phyloP scores from a whole-genome alignment of 2,329 filamentous ascomycete genomes.

The Arthrocladium fulminans region DNA sequence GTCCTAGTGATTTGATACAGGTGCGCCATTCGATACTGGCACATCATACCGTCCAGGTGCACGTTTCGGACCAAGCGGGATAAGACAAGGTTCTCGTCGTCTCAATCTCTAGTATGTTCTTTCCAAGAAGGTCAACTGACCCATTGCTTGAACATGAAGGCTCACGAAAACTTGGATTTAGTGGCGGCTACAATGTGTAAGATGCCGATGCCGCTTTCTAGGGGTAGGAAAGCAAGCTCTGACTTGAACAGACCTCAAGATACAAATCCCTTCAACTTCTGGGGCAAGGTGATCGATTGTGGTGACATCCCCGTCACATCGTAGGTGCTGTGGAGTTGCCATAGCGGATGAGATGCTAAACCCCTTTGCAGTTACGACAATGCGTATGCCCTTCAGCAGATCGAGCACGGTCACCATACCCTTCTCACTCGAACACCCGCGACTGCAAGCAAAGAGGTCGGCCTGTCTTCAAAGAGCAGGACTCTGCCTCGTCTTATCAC shows the following conservation, averaged over 20 bases:
- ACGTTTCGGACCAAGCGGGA: slow-evolving; percentile 74
- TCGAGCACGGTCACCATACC: slow-evolving; percentile 73
- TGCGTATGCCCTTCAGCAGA: slow-evolving; percentile 69
- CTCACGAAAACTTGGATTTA: slow-evolving; percentile 46
- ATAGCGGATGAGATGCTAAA: slow-evolving; percentile 2
- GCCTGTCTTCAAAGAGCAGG: slow-evolving; percentile 62
- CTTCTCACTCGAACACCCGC: slow-evolving; percentile 62
- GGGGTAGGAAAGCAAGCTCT: neutral
- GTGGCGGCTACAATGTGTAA: slow-evolving; percentile 73
- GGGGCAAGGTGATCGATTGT: slow-evolving; percentile 72
- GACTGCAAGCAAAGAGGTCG: slow-evolving; percentile 58
- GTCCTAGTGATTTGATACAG: slow-evolving; percentile 31
- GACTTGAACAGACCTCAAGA: slow-evolving; percentile 46
- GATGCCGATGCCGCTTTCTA: neutral
- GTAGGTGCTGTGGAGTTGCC: slow-evolving; percentile 40
- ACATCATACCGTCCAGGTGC: slow-evolving; percentile 79
- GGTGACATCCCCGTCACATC: slow-evolving; percentile 79
- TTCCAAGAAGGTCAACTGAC: slow-evolving; percentile 21
- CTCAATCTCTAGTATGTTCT: slow-evolving; percentile 73
- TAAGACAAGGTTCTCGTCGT: slow-evolving; percentile 75
- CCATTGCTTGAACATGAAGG: slow-evolving; percentile 23
- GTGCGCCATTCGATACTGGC: slow-evolving; percentile 76
- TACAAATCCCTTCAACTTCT: slow-evolving; percentile 72
- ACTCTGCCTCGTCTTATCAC: slow-evolving; percentile 76
- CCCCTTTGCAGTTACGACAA: slow-evolving; percentile 60